Evolutionary conservation across 352 stramenopile species (phyloP).

Genomic region (Globisporangium yorkense): DNA sequence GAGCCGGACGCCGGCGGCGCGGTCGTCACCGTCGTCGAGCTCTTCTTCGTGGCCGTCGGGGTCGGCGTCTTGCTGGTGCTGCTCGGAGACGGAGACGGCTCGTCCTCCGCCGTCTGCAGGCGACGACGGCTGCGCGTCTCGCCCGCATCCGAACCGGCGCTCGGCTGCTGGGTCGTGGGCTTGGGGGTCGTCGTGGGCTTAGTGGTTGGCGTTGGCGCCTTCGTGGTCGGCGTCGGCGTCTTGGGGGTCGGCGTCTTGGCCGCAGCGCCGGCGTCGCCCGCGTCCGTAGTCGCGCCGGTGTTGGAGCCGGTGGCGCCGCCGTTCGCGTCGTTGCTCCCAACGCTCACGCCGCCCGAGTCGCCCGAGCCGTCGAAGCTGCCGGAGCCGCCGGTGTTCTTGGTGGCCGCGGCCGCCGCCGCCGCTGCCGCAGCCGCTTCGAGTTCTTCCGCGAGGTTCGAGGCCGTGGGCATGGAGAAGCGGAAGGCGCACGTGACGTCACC

Average conservation of each 20-base stretch:
- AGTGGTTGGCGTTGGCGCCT: constrained; percentile 17
- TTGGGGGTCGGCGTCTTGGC: constrained; percentile 20
- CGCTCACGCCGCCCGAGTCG: constrained; percentile 9
- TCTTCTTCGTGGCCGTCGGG: constrained; percentile 8
- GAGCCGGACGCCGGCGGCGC: not conserved
- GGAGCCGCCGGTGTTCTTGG: constrained; percentile 7
- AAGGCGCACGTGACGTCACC: constrained; percentile 37
- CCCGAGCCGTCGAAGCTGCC: constrained; percentile 14
- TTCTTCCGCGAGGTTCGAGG: constrained; percentile 31
- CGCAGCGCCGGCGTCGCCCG: constrained; percentile 4
- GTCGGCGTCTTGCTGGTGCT: constrained; percentile 6
- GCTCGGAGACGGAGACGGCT: constrained; percentile 3
- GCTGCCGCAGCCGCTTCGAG: constrained; percentile 12
- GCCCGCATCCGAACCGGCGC: constrained; percentile 3
- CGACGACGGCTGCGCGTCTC: constrained; percentile 6
- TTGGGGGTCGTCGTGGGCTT: constrained; percentile 3
- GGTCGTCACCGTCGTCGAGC: not conserved
- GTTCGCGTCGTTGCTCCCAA: constrained; percentile 13
- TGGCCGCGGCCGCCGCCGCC: constrained; percentile 2
- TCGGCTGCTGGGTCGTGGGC: not conserved
- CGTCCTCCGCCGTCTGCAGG: not conserved
- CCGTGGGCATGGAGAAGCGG: constrained; percentile 48
- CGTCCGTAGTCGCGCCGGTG: constrained; percentile 9
- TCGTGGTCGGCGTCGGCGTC: constrained; percentile 17
- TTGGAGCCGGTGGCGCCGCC: not conserved